Conservation (phyloP, 306 rosid genomes). For the Acacia crassicarpa region DNA sequence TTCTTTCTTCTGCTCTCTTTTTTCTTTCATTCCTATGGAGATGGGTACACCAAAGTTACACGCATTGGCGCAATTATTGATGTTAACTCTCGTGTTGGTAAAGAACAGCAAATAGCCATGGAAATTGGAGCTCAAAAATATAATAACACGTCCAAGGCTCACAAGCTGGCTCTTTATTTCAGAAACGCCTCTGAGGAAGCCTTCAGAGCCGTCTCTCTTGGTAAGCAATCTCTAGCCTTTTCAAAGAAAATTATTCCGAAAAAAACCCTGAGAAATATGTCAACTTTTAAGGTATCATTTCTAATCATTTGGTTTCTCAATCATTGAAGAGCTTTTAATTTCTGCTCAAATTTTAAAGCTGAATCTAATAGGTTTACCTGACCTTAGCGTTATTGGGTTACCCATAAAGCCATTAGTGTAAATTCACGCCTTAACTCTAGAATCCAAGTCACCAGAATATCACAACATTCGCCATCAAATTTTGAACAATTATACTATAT, state of each 20-base stretch:
- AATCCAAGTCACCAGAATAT: neutral
- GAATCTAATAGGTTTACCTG: neutral
- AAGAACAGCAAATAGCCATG: slow-evolving; percentile 56
- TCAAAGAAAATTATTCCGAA: neutral
- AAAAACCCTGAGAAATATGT: too few species aligned
- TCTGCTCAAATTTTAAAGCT: neutral
- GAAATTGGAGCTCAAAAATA: slow-evolving; percentile 43
- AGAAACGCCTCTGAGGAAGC: slow-evolving; percentile 21
- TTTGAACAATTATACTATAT: neutral
- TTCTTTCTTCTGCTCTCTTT: slow-evolving; percentile 27
- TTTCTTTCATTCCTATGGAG: slow-evolving; percentile 18
- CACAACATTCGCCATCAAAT: neutral
- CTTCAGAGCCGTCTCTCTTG: slow-evolving; percentile 33
- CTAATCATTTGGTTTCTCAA: neutral
- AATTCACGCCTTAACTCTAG: neutral
- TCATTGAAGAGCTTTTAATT: neutral
- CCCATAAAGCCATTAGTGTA: neutral
- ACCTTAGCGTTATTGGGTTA: neutral
- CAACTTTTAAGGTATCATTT: neutral
- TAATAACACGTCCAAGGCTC: slow-evolving; percentile 32
- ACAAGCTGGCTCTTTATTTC: slow-evolving; percentile 38
- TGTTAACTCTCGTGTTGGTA: slow-evolving; percentile 41
- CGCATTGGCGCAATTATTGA: slow-evolving; percentile 44
- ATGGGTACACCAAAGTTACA: slow-evolving; percentile 30
- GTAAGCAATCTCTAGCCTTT: slow-evolving; percentile 30